Evolutionary conservation across 1,284 basidiomycete species (phyloP).

Genomic region (Cryptococcus floricola): DNA sequence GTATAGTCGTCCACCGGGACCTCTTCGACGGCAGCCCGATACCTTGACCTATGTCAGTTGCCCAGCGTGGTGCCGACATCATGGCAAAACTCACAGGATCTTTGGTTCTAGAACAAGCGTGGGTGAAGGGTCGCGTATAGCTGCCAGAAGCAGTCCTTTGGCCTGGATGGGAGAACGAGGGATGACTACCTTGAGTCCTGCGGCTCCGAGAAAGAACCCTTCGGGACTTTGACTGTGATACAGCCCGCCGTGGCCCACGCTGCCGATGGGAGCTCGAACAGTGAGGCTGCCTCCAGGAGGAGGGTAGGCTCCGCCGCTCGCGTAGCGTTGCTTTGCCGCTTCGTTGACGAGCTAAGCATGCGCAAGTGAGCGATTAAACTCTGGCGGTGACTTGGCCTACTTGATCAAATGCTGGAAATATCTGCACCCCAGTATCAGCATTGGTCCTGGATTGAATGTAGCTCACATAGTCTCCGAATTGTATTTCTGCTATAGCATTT

Average conservation of each 20-base stretch:
- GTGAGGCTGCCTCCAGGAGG: slow-evolving; percentile 70
- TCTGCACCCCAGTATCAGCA: slow-evolving; percentile 51
- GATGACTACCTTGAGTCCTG: slow-evolving; percentile 87
- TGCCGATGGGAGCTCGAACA: slow-evolving; percentile 80
- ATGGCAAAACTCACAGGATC: slow-evolving; percentile 29
- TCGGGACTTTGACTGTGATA: slow-evolving; percentile 95
- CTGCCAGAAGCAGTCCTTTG: slow-evolving; percentile 78
- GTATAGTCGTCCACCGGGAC: slow-evolving; percentile 84
- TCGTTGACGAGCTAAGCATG: slow-evolving; percentile 78
- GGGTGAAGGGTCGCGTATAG: slow-evolving; percentile 87
- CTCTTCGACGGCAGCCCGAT: slow-evolving; percentile 65
- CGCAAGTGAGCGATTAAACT: neutral
- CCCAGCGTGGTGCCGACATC: neutral
- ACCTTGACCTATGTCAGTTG: slow-evolving; percentile 14
- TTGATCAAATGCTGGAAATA: slow-evolving; percentile 88
- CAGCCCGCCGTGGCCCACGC: slow-evolving; percentile 86
- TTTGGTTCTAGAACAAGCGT: slow-evolving; percentile 95
- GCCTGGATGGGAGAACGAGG: slow-evolving; percentile 91
- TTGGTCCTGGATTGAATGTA: neutral
- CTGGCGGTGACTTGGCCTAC: slow-evolving; percentile 47
- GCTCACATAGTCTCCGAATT: slow-evolving; percentile 51
- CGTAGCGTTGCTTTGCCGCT: slow-evolving; percentile 87
- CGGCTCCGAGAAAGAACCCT: slow-evolving; percentile 86
- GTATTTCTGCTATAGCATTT: slow-evolving; percentile 91
- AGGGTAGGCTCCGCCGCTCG: slow-evolving; percentile 73